Conservation (phyloP, 2,329 filamentous ascomycete genomes). For the Venturia aucupariae region DNA sequence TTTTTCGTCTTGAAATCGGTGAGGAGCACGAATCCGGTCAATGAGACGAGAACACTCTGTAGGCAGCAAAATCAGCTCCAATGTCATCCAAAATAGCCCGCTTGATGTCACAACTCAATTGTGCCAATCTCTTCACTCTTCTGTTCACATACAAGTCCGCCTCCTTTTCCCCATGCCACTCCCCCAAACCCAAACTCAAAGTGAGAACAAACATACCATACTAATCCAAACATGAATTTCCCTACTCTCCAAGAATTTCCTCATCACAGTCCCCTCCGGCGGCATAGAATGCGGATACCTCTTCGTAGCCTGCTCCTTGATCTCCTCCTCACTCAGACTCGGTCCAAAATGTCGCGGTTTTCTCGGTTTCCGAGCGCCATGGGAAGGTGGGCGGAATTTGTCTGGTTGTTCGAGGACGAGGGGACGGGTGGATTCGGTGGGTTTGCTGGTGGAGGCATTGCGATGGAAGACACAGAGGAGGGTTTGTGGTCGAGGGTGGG, state of each 20-base stretch:
- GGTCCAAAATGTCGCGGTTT: conserved; percentile 54
- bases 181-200: too few species aligned
- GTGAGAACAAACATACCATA: conserved; percentile 49
- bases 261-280: conserved; percentile 67
- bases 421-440: conserved; percentile 10
- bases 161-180: too few species aligned
- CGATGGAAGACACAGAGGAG: neutral
- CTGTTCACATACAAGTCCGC: too few species aligned
- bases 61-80: neutral
- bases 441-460: conserved; percentile 6
- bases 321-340: conserved; percentile 55
- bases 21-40: conserved; percentile 65
- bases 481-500: neutral
- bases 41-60: conserved; percentile 56
- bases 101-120: too few species aligned
- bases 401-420: conserved; percentile 66
- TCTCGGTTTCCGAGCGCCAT: conserved; percentile 55
- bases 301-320: conserved; percentile 54
- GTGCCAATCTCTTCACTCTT: too few species aligned
- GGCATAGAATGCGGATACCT: conserved; percentile 88
- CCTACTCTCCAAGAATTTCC: conserved; percentile 75
- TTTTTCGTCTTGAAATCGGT: conserved; percentile 72
- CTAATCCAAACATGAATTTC: conserved; percentile 74
- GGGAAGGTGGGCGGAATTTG: conserved; percentile 86
- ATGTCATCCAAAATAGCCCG: too few species aligned